Evolutionary conservation across 2,329 filamentous ascomycete species (phyloP).

Genomic region (Sclerotiophoma versabilis): DNA sequence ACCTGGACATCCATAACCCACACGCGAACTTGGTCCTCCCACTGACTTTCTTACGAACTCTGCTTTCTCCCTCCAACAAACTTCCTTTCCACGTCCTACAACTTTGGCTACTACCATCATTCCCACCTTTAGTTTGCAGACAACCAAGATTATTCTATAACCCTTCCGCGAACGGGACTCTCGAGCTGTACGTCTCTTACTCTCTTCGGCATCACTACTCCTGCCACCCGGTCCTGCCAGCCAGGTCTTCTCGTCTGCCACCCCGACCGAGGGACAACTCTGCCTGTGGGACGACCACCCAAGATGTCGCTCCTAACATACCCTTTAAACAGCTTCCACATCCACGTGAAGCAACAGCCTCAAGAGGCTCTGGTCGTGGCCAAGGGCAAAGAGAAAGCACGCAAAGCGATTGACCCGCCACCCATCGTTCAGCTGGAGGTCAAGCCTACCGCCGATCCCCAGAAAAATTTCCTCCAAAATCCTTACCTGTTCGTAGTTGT

Average conservation of each 20-base stretch:
- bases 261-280: neutral
- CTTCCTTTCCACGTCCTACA: neutral
- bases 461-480: slow-evolving; percentile 70
- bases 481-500: slow-evolving; percentile 70
- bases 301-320: slow-evolving; percentile 13
- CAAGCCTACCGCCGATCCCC: slow-evolving; percentile 56
- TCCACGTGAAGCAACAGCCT: slow-evolving; percentile 65
- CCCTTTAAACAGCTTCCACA: neutral
- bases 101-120: neutral
- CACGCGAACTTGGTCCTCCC: neutral
- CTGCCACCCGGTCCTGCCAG: neutral
- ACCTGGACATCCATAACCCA: neutral
- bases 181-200: neutral
- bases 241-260: neutral
- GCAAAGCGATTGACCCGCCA: slow-evolving; percentile 88
- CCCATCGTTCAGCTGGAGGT: slow-evolving; percentile 79
- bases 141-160: slow-evolving; percentile 2
- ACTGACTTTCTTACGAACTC: neutral
- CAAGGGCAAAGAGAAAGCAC: slow-evolving; percentile 79
- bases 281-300: slow-evolving; percentile 1
- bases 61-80: neutral
- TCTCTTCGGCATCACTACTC: neutral
- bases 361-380: slow-evolving; percentile 69
- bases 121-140: slow-evolving; percentile 3
- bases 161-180: neutral